Evolutionary conservation across 1,284 basidiomycete species (phyloP).

Genomic region (Cutaneotrichosporon sp.): DNA sequence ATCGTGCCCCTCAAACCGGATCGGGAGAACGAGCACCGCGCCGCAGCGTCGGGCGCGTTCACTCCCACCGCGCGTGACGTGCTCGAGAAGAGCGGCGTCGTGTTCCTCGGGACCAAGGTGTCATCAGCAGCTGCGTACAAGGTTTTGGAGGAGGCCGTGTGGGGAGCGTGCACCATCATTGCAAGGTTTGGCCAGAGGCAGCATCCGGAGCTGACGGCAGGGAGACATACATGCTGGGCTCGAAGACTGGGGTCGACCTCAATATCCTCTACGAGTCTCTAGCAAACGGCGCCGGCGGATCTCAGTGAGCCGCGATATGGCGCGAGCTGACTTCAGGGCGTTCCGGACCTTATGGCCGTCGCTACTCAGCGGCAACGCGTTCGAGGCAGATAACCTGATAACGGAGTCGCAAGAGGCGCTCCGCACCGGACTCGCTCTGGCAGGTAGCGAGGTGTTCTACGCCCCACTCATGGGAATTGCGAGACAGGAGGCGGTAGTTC

Average conservation of each 20-base stretch:
- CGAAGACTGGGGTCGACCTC: slow-evolving; percentile 5
- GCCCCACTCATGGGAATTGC: slow-evolving; percentile 8
- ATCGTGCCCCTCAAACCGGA: slow-evolving; percentile 1
- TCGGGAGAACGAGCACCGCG: background rate
- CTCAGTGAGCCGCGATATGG: background rate
- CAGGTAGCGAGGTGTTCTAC: slow-evolving; percentile 2
- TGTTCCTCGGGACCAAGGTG: slow-evolving; percentile 1
- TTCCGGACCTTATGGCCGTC: slow-evolving; percentile 1
- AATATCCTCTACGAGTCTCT: background rate
- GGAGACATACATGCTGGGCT: slow-evolving; percentile 6
- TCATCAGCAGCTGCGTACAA: background rate
- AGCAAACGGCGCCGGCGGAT: slow-evolving; percentile 4
- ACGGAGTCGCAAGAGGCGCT: background rate
- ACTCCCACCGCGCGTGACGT: background rate
- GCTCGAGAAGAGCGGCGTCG: background rate
- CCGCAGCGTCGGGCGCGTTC: slow-evolving; percentile 7
- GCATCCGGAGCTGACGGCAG: background rate
- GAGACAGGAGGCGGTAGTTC: background rate
- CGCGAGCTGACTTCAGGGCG: background rate
- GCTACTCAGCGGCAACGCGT: background rate
- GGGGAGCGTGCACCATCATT: slow-evolving; percentile 4
- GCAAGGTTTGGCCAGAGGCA: too few relatives aligned
- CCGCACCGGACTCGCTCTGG: background rate
- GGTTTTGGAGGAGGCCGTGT: slow-evolving; percentile 6
- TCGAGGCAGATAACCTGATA: background rate